A percentile compares a stretch with the other conserved stretches of the same genome.
Evolutionary conservation across 169 alveolate genomes (phyloP).

Genomic region (Eimeria maxima): DNA sequence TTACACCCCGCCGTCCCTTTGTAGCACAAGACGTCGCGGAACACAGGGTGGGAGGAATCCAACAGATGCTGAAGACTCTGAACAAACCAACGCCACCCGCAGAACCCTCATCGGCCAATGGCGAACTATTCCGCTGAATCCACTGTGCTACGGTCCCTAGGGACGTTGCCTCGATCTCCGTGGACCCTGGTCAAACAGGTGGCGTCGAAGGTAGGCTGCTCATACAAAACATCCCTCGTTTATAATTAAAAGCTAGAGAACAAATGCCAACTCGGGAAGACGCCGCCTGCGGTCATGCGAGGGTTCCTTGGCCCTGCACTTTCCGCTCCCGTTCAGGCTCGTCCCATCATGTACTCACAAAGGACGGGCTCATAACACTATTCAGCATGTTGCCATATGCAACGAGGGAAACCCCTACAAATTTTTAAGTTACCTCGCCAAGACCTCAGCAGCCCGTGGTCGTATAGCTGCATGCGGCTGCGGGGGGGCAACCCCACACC

Average conservation of each 20-base stretch:
- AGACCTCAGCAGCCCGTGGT: not conserved
- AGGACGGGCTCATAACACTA: not conserved
- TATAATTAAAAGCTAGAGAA: not conserved
- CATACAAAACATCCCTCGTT: not conserved
- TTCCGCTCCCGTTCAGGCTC: not conserved
- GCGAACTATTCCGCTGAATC: not conserved
- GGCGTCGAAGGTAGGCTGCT: not conserved
- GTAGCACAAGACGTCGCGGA: not conserved
- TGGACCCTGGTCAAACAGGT: not conserved
- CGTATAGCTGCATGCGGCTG: conserved; percentile 27
- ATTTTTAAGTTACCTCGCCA: not conserved
- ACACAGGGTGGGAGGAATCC: not conserved
- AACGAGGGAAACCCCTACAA: not conserved
- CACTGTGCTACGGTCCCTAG: not conserved
- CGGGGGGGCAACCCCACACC: conserved; percentile 55
- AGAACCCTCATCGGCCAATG: not conserved
- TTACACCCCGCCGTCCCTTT: not conserved
- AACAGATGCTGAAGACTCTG: not conserved
- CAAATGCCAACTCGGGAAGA: not conserved
- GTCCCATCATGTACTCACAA: conserved; percentile 34
- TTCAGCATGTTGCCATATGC: conserved; percentile 17
- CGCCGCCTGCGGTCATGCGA: conserved; percentile 21
- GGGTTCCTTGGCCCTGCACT: conserved; percentile 61
- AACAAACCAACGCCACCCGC: not conserved
- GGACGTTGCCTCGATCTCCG: not conserved